Conservation (phyloP, 2,329 filamentous ascomycete genomes). For the Tolypocladium inflatum region DNA sequence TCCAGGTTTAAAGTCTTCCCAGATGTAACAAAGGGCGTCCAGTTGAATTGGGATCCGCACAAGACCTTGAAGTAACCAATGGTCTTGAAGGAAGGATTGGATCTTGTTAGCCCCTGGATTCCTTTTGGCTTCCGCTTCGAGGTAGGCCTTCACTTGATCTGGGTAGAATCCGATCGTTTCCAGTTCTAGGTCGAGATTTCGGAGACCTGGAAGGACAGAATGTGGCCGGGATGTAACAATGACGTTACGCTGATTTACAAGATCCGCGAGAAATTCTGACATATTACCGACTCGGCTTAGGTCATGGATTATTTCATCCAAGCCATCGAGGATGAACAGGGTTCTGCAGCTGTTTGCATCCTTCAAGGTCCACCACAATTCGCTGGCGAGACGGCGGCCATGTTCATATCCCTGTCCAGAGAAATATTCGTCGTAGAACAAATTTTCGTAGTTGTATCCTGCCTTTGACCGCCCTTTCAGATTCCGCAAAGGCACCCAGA, state of each 20-base stretch:
- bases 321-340: constrained; percentile 31
- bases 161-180: constrained; percentile 29
- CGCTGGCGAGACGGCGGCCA: constrained; percentile 7
- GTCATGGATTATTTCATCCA: constrained; percentile 28
- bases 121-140: constrained; percentile 8
- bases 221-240: constrained; percentile 31
- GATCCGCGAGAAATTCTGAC: constrained; percentile 13
- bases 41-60: constrained; percentile 34
- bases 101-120: constrained; percentile 12
- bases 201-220: constrained; percentile 2
- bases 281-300: constrained; percentile 5
- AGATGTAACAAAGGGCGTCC: constrained; percentile 31
- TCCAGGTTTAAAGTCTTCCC: constrained; percentile 12
- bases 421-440: constrained; percentile 20
- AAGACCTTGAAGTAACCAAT: constrained; percentile 22
- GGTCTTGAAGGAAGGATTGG: constrained; percentile 19
- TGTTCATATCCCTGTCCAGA: constrained; percentile 1
- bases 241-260: constrained; percentile 23
- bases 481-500: constrained; percentile 29
- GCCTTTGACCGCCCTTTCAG: constrained; percentile 13
- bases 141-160: constrained; percentile 23
- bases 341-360: constrained; percentile 9
- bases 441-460: constrained; percentile 12
- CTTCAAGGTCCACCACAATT: constrained; percentile 7
- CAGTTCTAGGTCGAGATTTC: constrained; percentile 23